These are phyloP conservation scores for Epichloe scottii DNA, from an alignment of 2,329 filamentous ascomycete species.

Conservation along the genomic window DNA sequence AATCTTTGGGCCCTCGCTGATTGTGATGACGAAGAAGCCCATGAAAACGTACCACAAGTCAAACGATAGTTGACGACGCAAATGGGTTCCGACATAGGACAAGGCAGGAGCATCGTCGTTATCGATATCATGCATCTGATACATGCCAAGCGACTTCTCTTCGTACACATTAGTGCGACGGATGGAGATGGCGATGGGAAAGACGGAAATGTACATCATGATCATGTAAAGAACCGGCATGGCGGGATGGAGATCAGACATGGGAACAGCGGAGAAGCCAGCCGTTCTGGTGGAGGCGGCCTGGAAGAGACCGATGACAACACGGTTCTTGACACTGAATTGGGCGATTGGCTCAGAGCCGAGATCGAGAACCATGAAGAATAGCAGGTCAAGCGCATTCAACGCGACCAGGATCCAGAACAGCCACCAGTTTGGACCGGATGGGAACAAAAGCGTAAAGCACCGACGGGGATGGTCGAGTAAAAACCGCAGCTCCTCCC, in stretches of 20 bases:
- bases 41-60: slow-evolving; percentile 96
- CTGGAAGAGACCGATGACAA: slow-evolving; percentile 83
- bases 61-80: slow-evolving; percentile 88
- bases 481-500: slow-evolving; percentile 83
- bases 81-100: slow-evolving; percentile 81
- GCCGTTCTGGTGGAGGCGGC: slow-evolving; percentile 82
- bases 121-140: slow-evolving; percentile 36
- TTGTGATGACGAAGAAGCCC: slow-evolving; percentile 83
- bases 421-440: slow-evolving; percentile 87
- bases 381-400: slow-evolving; percentile 74
- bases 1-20: slow-evolving; percentile 67
- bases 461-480: slow-evolving; percentile 91
- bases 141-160: slow-evolving; percentile 73
- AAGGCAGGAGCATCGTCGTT: slow-evolving; percentile 46
- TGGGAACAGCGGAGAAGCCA: slow-evolving; percentile 71
- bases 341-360: slow-evolving; percentile 55
- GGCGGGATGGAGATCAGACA: slow-evolving; percentile 70
- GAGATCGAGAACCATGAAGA: slow-evolving; percentile 87
- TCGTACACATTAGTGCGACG: slow-evolving; percentile 94
- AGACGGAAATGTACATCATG: slow-evolving; percentile 99
- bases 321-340: slow-evolving; percentile 59
- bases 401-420: slow-evolving; percentile 74
- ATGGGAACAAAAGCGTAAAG: slow-evolving; percentile 88
- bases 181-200: slow-evolving; percentile 90
- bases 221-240: slow-evolving; percentile 90